A percentile compares a stretch with the other conserved stretches of the same genome.
These are phyloP conservation scores for Monilinia laxa DNA, from an alignment of 2,329 filamentous ascomycete genomes.

Conservation along the genomic window DNA sequence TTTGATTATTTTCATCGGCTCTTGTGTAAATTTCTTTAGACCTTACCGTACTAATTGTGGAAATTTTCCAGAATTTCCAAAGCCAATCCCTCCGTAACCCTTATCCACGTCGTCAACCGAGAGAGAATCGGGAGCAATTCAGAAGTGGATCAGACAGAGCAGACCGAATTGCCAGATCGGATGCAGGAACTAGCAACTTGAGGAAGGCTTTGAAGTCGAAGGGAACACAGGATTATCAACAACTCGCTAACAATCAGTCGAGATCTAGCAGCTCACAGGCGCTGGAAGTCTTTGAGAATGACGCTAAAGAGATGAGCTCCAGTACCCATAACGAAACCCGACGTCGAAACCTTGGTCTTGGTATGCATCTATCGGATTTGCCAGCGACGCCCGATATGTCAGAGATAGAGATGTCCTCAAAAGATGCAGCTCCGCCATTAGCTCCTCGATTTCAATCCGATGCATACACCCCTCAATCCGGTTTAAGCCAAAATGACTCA, in stretches of 20 bases:
- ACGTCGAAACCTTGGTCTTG: conserved; percentile 31
- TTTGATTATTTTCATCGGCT: conserved; percentile 13
- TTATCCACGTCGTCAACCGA: not conserved
- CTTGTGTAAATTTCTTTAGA: not conserved
- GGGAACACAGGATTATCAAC: not conserved
- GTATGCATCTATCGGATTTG: conserved; percentile 37
- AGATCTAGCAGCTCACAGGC: conserved; percentile 9
- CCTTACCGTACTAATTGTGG: conserved; percentile 1
- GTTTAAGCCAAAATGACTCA: conserved; percentile 44
- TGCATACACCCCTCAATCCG: conserved; percentile 49
- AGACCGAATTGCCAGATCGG: conserved; percentile 3
- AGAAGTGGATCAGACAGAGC: conserved; percentile 1
- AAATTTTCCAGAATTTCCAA: conserved; percentile 1
- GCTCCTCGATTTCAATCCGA: conserved; percentile 40
- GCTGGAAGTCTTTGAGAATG: not conserved
- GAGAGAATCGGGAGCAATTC: conserved; percentile 8
- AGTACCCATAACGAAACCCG: conserved; percentile 22
- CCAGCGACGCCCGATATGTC: conserved; percentile 60
- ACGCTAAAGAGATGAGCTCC: conserved; percentile 25
- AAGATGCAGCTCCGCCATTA: conserved; percentile 21
- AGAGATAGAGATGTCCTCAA: conserved; percentile 48
- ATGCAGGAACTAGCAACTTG: conserved; percentile 1
- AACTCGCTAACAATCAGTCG: not conserved
- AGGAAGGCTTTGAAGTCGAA: conserved; percentile 11
- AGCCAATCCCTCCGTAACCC: conserved; percentile 1